These are phyloP conservation scores for Ramaria sp. DNA, from an alignment of 768 basidiomycete species.

Conservation along the genomic window DNA sequence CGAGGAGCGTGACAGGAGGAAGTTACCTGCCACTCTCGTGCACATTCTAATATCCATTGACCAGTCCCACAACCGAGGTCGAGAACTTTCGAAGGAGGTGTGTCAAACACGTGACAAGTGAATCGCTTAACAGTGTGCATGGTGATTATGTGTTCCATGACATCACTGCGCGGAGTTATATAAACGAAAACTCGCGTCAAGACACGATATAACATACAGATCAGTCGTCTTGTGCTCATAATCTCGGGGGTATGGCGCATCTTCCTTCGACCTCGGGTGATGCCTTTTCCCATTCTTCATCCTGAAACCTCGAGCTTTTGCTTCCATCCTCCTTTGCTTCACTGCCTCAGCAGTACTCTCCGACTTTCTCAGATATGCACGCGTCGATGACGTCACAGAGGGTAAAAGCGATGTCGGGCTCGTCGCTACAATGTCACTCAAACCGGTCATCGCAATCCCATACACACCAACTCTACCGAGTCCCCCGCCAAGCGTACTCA, in stretches of 20 bases:
- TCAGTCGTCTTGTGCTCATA: constrained; percentile 56
- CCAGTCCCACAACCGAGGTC: constrained; percentile 74
- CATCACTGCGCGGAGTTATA: constrained; percentile 33
- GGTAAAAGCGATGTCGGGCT: too few relatives aligned
- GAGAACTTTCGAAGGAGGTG: constrained; percentile 49
- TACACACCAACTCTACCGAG: too few relatives aligned
- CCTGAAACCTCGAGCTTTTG: not conserved
- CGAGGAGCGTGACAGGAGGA: not conserved
- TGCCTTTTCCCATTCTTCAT: constrained; percentile 37
- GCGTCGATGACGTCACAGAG: too few relatives aligned
- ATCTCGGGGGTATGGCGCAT: constrained; percentile 60
- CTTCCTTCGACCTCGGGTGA: constrained; percentile 37
- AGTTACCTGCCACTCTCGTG: constrained; percentile 47
- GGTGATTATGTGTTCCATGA: constrained; percentile 52
- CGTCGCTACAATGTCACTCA: too few relatives aligned
- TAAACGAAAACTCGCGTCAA: constrained; percentile 5
- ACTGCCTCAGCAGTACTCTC: not conserved
- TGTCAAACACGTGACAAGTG: constrained; percentile 56
- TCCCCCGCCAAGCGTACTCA: too few relatives aligned
- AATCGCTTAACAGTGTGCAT: constrained; percentile 44
- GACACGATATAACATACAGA: constrained; percentile 37
- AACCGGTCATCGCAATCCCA: too few relatives aligned
- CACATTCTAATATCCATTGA: constrained; percentile 59
- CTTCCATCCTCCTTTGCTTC: not conserved
- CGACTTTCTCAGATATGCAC: not conserved